Evolutionary conservation across 202 grass and related monocot species (phyloP).

Genomic region (Schoenoplectus tabernaemontani): DNA sequence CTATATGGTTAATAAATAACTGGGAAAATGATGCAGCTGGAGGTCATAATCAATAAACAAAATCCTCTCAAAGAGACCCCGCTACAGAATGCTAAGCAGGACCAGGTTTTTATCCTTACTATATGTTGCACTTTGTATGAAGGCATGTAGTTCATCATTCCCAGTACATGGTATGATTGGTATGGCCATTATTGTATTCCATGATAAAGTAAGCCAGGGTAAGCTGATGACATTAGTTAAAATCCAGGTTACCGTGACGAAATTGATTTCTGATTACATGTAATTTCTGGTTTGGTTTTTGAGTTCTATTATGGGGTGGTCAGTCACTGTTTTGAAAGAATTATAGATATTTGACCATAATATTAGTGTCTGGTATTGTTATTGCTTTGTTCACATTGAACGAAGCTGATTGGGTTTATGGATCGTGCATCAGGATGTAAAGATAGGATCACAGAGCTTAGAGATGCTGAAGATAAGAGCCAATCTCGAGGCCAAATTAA

Average conservation of each 20-base stretch:
- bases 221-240: background rate
- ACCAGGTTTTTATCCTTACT: background rate
- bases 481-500: constrained; percentile 72
- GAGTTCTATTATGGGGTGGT: background rate
- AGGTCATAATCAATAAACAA: background rate
- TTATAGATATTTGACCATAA: background rate
- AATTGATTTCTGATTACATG: background rate
- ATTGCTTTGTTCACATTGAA: background rate
- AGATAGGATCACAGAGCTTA: constrained; percentile 47
- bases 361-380: background rate
- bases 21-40: constrained; percentile 4
- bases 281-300: background rate
- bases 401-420: background rate
- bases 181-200: background rate
- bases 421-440: constrained; percentile 38
- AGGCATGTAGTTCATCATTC: background rate
- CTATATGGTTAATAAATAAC: constrained; percentile 4
- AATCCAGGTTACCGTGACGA: background rate
- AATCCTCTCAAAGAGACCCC: constrained; percentile 3
- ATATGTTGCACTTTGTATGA: background rate
- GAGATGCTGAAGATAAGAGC: constrained; percentile 95
- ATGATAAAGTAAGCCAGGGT: background rate
- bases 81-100: constrained; percentile 10
- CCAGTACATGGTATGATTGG: background rate
- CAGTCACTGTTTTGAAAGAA: constrained; percentile 3